Base-by-base conservation (phyloP, 2,329 filamentous ascomycete genomes). In the Colletotrichum sp. region DNA sequence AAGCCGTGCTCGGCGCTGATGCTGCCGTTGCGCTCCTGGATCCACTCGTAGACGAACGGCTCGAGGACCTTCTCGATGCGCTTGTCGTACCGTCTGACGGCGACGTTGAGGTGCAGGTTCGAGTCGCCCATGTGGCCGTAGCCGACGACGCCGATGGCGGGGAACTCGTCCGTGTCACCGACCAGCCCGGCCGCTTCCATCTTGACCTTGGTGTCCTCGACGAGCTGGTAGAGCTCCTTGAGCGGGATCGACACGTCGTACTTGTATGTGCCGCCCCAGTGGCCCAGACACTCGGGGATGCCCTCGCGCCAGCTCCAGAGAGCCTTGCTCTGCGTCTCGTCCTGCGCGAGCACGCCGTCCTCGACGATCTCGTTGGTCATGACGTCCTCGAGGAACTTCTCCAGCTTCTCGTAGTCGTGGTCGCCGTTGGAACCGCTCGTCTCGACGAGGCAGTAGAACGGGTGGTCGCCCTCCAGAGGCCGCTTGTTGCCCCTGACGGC, bases 71-170 rank as follows among this genome's bases (percentile, higher is more conserved):
- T 92, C 87, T 99, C 97, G 30, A 99, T 95, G 72, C 92, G 89
- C 86, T 96, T 94, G 85, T 97, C 95, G 85, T 97, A 99, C 77
- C 93, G 88, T 77, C 96, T 89, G 21, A 95, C 94, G 2, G 94
- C 91, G 39, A 99, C 91, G 85, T 99, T 99, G 79, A 99, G 89
- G 86, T 99, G 98, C 78, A 99, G 86, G 85, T 99, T 99, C 5
- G 94, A 93, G 85, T 99, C 97, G 52, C 97, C 98, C 96, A 99
- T 99, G 84, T 99, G 97, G 39, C 97, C 97, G 82, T 98, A 99
- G 24, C 97, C 97, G 24, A 98, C 92, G n/a, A 98, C 96, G 74
- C 94, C 94, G 3, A 98, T 91, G 7, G 98, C 96, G 2, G 96
- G 95, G 82, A 93, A 91, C 61, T 92, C 92, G 72, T 94, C 92